Evolutionary conservation across 257 asterid species (phyloP).

Genomic region (Lycium ferocissimum): DNA sequence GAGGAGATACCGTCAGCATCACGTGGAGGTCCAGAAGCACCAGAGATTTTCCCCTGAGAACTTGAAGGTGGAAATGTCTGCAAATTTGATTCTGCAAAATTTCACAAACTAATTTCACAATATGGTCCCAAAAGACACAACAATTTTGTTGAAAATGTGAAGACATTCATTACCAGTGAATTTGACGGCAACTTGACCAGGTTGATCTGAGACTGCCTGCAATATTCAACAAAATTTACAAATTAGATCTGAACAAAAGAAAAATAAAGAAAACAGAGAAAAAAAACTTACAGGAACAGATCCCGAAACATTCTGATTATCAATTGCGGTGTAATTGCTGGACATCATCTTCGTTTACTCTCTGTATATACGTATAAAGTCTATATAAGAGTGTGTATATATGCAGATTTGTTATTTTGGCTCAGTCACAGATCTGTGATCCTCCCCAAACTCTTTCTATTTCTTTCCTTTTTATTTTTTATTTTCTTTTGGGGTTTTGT

Average conservation of each 20-base stretch:
- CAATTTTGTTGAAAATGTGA: background rate
- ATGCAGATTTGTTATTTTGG: constrained; percentile 26
- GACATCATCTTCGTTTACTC: constrained; percentile 77
- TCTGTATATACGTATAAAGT: no score
- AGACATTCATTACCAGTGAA: constrained; percentile 58
- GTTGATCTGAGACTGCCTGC: constrained; percentile 80
- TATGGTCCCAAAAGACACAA: background rate
- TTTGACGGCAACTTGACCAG: constrained; percentile 73
- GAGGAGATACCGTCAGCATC: constrained; percentile 83
- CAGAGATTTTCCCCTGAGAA: constrained; percentile 85
- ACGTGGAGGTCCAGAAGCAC: constrained; percentile 89
- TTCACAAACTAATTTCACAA: background rate
- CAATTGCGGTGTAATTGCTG: constrained; percentile 82
- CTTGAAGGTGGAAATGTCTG: constrained; percentile 93
- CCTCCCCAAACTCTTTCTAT: background rate
- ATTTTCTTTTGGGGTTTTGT: background rate
- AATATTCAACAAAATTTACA: constrained; percentile 20
- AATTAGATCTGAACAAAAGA: constrained; percentile 37
- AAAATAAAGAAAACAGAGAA: background rate
- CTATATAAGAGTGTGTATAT: background rate
- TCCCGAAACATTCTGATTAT: constrained; percentile 82
- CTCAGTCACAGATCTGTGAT: constrained; percentile 38
- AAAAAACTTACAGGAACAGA: constrained; percentile 79
- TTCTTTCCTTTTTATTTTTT: background rate
- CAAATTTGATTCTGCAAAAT: constrained; percentile 74